These are phyloP conservation scores for Trypanosoma lewisi DNA, from an alignment of 208 protist genomes.

Conservation along the genomic window DNA sequence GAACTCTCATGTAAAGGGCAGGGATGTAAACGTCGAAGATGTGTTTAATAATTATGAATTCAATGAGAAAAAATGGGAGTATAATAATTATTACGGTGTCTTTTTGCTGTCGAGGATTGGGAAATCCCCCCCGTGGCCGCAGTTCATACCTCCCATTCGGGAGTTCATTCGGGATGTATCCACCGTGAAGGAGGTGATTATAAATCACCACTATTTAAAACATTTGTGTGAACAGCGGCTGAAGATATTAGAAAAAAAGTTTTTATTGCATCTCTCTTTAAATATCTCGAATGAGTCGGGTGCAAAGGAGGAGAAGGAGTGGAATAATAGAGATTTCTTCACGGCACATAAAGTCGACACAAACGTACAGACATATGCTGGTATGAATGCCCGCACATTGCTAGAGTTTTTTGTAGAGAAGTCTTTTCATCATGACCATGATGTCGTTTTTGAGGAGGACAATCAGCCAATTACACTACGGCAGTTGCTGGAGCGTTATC, in stretches of 20 bases:
- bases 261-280: constrained; percentile 90
- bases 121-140: constrained; percentile 71
- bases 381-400: constrained; percentile 83
- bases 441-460: constrained; percentile 86
- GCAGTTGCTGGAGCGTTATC: constrained; percentile 68
- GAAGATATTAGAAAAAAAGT: constrained; percentile 90
- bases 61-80: constrained; percentile 83
- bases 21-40: constrained; percentile 77
- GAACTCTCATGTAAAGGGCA: constrained; percentile 35
- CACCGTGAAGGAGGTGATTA: constrained; percentile 56
- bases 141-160: constrained; percentile 62
- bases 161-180: constrained; percentile 87
- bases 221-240: constrained; percentile 87
- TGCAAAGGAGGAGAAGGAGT: constrained; percentile 76
- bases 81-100: constrained; percentile 90
- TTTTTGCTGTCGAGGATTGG: constrained; percentile 72
- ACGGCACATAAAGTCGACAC: constrained; percentile 90
- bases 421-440: constrained; percentile 80
- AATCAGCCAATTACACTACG: constrained; percentile 75
- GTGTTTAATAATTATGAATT: constrained; percentile 82
- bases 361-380: constrained; percentile 87
- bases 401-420: constrained; percentile 91
- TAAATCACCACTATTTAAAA: constrained; percentile 57
- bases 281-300: constrained; percentile 89
- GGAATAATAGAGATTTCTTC: constrained; percentile 91